Base-by-base conservation (phyloP, 2,329 filamentous ascomycete species). In the Xylaria sp. region DNA sequence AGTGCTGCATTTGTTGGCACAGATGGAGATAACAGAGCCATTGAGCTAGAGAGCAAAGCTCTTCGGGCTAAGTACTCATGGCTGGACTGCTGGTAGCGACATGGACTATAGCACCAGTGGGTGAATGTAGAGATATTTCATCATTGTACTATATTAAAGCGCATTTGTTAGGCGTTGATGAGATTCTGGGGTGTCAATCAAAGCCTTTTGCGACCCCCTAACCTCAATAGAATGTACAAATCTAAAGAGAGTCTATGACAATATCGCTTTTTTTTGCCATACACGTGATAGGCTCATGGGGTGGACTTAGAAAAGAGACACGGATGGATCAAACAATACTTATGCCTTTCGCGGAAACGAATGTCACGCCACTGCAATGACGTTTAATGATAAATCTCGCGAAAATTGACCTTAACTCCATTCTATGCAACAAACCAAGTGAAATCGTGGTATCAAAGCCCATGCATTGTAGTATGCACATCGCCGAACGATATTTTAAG, bases 321-420 rank as follows among this genome's bases (percentile, higher is more conserved):
- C 18, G 7, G 0, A 41, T 39, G 28, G 12, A 65, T 62, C 34
- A 30, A 30, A 41, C 20, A n/a, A 20, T 23, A 7, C 12, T 39
- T 39, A 43, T n/a, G 28, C 66, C 46, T 52, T 12, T 28, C 55
- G 34, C 60, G 58, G 61, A 69, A 66, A 53, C 62, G 56, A 57
- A 56, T 32, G 60, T 53, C 45, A 60, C 50, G 60, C 48, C 41
- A 60, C 48, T 25, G 58, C 23, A 57, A 60, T 55, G 55, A 25
- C 63, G 39, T 69, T 61, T 61, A 66, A 20, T 46, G 66, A 68
- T 66, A 48, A 55, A 66, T 69, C 53, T 67, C 48, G 60, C 70
- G 43, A 63, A 59, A 65, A 60, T 60, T 57, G 55, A 62, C 65
- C 70, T 57, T 56, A 71, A 77, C 74, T 74, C 74, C 74, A 60